phyloP scores from a whole-genome alignment of 2,329 filamentous ascomycete genomes.

The Talaromyces sp. region DNA sequence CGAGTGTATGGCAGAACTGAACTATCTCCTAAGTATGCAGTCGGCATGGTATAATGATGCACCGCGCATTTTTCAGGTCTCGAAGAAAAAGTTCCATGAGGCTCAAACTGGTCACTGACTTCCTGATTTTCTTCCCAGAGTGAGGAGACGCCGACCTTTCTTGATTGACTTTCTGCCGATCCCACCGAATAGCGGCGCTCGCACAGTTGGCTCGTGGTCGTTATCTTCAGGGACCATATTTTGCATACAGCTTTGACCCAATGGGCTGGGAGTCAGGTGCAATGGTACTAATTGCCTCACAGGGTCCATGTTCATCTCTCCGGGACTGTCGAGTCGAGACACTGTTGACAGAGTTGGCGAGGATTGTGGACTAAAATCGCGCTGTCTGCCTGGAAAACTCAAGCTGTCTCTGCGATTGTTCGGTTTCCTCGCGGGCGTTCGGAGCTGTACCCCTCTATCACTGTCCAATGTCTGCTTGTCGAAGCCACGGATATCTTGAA shows the following conservation, averaged over 20 bases:
- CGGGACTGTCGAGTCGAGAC: background rate
- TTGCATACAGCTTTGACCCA: conserved; percentile 35
- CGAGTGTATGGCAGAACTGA: conserved; percentile 3
- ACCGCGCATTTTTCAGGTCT: background rate
- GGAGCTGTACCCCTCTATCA: background rate
- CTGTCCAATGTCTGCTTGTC: background rate
- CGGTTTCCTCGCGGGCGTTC: background rate
- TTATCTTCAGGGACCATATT: background rate
- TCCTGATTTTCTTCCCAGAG: conserved; percentile 9
- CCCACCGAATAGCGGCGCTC: conserved; percentile 5
- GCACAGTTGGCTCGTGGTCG: background rate
- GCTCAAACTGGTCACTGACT: background rate
- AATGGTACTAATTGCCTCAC: conserved; percentile 12
- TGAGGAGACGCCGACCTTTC: conserved; percentile 14
- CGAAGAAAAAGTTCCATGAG: background rate
- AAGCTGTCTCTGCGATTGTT: background rate
- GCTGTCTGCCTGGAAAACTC: background rate
- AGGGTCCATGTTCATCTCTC: conserved; percentile 3
- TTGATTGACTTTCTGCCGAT: conserved; percentile 1
- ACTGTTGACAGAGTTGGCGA: conserved; percentile 6
- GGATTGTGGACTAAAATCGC: background rate
- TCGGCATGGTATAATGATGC: background rate
- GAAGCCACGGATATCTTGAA: conserved; percentile 31
- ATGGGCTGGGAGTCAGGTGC: conserved; percentile 29
- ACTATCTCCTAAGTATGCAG: conserved; percentile 7